Evolutionary conservation across 2,329 filamentous ascomycete species (phyloP), one percentile per base, ranked within the genome.

Genomic region (Apiospora malaysiana): DNA sequence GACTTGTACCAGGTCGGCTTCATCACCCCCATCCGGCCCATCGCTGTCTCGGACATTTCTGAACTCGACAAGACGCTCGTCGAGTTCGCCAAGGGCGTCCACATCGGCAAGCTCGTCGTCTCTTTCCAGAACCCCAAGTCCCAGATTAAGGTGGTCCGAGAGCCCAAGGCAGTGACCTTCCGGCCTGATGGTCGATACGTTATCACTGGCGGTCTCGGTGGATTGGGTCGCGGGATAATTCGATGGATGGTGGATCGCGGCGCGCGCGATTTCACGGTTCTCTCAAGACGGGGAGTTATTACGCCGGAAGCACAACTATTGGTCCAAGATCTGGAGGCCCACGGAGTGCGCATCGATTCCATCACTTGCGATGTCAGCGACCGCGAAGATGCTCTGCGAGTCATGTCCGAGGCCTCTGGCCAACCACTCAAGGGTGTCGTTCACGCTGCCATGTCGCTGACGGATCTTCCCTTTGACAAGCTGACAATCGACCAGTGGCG

Each of bases 131-230:
- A 37, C 37, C 27, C 66, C 43, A 21, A 37, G 21, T 46, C 66
- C 66, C 66, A 49, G n/a, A 21, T 47, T 7, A 47, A 37, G n/a
- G 42, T 47, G 42, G 46, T 49, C 10, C 23, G 46, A 18, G 46
- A 46, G 43, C 42, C 49, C 5, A 46, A 69, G 70, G 27, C 37
- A 2, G 16, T 32, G 40, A 42, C 16, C 14, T 73, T 72, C 49
- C 27, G 66, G 12, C 10, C 72, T 4, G 73, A 78, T 37, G 77
- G 77, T 9, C 77, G 75, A 1, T 82, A 82, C 65, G 73, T 82
- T 1, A 73, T 82, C 10, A 75, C 80, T 16, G 80, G 81, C 8
- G 78, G 81, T 2, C 73, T 82, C n/a, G 79, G 80, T 14, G 81
- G 80, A 16, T 73, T 82, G 6, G 79, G 81, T 0, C 70, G 78